Percentiles rank a stretch among this genome's conserved stretches.
Evolutionary conservation across 2,329 filamentous ascomycete genomes (phyloP).

Genomic region (Coleophoma eucalyptorum): DNA sequence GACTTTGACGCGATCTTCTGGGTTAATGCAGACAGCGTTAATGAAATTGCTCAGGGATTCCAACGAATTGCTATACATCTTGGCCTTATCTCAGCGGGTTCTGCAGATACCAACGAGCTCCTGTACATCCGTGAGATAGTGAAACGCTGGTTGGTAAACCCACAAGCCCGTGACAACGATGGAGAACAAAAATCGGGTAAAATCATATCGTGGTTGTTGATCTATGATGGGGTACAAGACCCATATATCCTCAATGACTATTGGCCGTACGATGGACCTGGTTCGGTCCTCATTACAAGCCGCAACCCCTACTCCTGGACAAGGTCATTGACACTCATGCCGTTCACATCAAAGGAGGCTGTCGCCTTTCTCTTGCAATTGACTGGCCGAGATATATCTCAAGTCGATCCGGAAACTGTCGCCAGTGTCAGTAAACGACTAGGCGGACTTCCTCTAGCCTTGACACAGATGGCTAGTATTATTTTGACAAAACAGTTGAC

Average conservation of each 20-base stretch:
- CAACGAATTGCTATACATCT: slow-evolving; percentile 21
- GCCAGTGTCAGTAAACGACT: slow-evolving; percentile 7
- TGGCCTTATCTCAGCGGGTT: slow-evolving; percentile 18
- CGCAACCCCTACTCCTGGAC: slow-evolving; percentile 13
- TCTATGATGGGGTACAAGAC: slow-evolving; percentile 23
- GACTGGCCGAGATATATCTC: not conserved
- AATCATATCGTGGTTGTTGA: slow-evolving; percentile 19
- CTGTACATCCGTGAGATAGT: slow-evolving; percentile 7
- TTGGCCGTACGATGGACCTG: slow-evolving; percentile 16
- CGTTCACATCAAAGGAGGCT: slow-evolving; percentile 5
- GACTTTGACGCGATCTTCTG: slow-evolving; percentile 15
- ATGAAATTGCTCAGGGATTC: slow-evolving; percentile 17
- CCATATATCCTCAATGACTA: slow-evolving; percentile 19
- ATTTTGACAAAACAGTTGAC: slow-evolving; percentile 13
- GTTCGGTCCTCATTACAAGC: slow-evolving; percentile 23
- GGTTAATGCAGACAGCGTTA: slow-evolving; percentile 23
- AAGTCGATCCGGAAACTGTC: slow-evolving; percentile 4
- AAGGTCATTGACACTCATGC: slow-evolving; percentile 8
- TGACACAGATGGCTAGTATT: slow-evolving; percentile 20
- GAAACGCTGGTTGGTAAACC: slow-evolving; percentile 9
- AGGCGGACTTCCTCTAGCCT: slow-evolving; percentile 16
- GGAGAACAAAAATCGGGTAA: not conserved
- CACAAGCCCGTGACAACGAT: not conserved
- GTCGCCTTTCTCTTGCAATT: not conserved
- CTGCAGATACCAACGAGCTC: slow-evolving; percentile 11